Percentiles rank a stretch among this genome's conserved stretches.
These are phyloP conservation scores for Tolypocladium ophioglossoides DNA, from an alignment of 2,329 filamentous ascomycete species.

Conservation along the genomic window DNA sequence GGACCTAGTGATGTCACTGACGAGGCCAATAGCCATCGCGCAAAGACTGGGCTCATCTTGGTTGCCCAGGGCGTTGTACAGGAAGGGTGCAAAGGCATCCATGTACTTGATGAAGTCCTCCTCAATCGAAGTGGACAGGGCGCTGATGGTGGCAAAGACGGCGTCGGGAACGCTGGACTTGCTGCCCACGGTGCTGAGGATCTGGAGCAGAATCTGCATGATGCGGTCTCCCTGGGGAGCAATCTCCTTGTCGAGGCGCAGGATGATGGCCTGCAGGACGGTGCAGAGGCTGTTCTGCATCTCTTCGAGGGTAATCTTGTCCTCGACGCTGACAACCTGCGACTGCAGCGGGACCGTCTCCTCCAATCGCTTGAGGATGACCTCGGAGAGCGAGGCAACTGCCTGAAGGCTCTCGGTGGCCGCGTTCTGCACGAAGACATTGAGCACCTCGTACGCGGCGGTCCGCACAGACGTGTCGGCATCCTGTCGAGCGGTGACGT, in stretches of 20 bases:
- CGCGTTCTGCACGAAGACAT: constrained; percentile 84
- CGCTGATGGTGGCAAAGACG: constrained; percentile 83
- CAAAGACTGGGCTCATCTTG: constrained; percentile 91
- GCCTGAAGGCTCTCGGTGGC: constrained; percentile 75
- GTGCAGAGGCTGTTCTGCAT: constrained; percentile 94
- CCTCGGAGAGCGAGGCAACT: constrained; percentile 72
- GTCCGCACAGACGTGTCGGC: constrained; percentile 84
- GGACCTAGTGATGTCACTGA: constrained; percentile 91
- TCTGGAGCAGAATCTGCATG: constrained; percentile 78
- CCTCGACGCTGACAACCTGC: constrained; percentile 94
- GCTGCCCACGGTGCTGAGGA: constrained; percentile 63
- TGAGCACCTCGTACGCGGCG: constrained; percentile 93
- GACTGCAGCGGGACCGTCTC: constrained; percentile 80
- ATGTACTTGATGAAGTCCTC: constrained; percentile 96
- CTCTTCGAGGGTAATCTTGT: constrained; percentile 90
- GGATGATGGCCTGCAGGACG: constrained; percentile 83
- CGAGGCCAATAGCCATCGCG: constrained; percentile 93
- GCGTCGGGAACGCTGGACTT: constrained; percentile 95
- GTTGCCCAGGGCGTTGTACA: constrained; percentile 90
- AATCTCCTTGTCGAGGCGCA: constrained; percentile 84
- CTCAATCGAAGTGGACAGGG: constrained; percentile 83
- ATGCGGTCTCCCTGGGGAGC: constrained; percentile 84
- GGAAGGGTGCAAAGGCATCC: constrained; percentile 84
- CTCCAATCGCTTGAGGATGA: constrained; percentile 84
- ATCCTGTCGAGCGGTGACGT: constrained; percentile 73